A percentile compares a stretch with the other conserved stretches of the same genome.
Conservation (phyloP, 2,329 filamentous ascomycete species). For the Colletotrichum orbiculare region DNA sequence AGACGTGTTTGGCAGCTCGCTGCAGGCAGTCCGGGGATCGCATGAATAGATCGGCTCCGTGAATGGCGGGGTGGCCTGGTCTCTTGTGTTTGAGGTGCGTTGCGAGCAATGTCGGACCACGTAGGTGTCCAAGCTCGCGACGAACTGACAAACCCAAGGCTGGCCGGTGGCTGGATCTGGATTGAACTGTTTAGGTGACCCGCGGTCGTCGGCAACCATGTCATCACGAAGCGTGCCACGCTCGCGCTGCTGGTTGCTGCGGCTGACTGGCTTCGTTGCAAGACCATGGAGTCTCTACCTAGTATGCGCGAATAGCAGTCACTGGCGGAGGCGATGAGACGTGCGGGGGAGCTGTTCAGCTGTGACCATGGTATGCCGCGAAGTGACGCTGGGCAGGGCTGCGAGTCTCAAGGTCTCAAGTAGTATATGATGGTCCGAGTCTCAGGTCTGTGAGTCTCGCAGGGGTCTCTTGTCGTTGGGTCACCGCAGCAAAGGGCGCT, state of each 20-base stretch:
- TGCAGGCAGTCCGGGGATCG: constrained; percentile 17
- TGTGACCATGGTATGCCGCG: not conserved
- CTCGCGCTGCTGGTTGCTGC: constrained; percentile 13
- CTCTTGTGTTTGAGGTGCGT: constrained; percentile 43
- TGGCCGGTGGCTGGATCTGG: constrained; percentile 5
- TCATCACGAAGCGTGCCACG: constrained; percentile 16
- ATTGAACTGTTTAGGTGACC: constrained; percentile 20
- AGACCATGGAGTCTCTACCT: not conserved
- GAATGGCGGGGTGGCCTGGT: constrained; percentile 28
- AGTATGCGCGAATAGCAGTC: constrained; percentile 11
- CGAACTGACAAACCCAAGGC: not conserved
- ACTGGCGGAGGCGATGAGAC: constrained; percentile 9
- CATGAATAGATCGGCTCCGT: constrained; percentile 36
- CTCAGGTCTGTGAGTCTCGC: constrained; percentile 19
- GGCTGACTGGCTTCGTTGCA: constrained; percentile 22
- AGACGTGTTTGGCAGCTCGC: constrained; percentile 23
- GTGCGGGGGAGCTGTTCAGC: constrained; percentile 6
- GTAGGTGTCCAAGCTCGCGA: constrained; percentile 27
- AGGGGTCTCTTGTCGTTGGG: constrained; percentile 7
- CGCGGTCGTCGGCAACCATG: constrained; percentile 4
- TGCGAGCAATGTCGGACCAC: constrained; percentile 40
- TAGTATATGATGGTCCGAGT: constrained; percentile 6
- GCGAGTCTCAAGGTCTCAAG: constrained; percentile 1
- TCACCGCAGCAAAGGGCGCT: not conserved
- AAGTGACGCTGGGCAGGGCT: constrained; percentile 17